phyloP scores from a whole-genome alignment of 768 basidiomycete genomes.

The Suillus paluster region DNA sequence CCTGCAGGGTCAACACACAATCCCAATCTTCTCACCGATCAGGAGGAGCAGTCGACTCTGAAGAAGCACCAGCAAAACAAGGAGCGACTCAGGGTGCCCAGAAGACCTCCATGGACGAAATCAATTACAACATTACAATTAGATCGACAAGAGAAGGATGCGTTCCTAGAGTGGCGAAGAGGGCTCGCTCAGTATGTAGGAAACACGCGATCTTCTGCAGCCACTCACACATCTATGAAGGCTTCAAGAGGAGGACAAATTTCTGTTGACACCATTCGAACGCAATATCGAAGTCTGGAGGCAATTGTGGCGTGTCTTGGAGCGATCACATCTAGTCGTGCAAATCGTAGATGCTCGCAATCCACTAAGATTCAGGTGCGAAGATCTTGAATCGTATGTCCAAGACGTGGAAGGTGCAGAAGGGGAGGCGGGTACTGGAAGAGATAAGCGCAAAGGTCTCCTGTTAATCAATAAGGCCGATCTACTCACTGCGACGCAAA shows the following conservation, averaged over 20 bases:
- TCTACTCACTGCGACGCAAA: constrained; percentile 82
- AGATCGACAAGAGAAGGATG: constrained; percentile 86
- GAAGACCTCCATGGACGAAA: constrained; percentile 89
- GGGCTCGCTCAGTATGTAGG: constrained; percentile 83
- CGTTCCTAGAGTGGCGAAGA: constrained; percentile 93
- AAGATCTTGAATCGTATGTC: constrained; percentile 88
- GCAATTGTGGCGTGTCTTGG: constrained; percentile 96
- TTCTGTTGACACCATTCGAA: constrained; percentile 96
- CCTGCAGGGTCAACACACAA: constrained; percentile 62
- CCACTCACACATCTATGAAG: constrained; percentile 43
- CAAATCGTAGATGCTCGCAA: constrained; percentile 98
- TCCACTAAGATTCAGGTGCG: constrained; percentile 89
- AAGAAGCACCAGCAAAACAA: constrained; percentile 76
- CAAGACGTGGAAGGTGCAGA: constrained; percentile 82
- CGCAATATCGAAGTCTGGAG: constrained; percentile 98
- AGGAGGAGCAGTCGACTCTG: constrained; percentile 80
- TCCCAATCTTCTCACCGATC: constrained; percentile 81
- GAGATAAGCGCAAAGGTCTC: constrained; percentile 72
- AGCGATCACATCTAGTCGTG: constrained; percentile 91
- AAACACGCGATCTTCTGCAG: not conserved
- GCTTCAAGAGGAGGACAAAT: constrained; percentile 82
- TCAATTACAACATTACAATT: constrained; percentile 76
- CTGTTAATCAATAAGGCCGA: constrained; percentile 97
- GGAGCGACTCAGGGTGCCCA: constrained; percentile 80
- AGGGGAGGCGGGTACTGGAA: constrained; percentile 78